Conservation (phyloP, 2,329 filamentous ascomycete species). For the Sordariomycetes sp. region DNA sequence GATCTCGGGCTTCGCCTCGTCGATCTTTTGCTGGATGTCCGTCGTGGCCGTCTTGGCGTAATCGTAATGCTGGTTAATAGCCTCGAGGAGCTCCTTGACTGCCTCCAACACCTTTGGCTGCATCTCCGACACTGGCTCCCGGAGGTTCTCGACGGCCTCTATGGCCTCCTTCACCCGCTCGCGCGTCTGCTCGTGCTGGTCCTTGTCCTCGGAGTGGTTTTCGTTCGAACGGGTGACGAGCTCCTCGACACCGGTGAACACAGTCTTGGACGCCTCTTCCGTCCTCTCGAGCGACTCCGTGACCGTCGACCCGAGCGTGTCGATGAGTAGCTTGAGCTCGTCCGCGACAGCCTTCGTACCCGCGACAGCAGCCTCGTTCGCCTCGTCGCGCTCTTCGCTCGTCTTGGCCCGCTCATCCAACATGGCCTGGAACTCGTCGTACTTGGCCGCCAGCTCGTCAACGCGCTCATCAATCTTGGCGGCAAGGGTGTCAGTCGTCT, state of each 20-base stretch:
- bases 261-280: constrained; percentile 76
- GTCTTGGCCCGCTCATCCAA: constrained; percentile 65
- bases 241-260: constrained; percentile 74
- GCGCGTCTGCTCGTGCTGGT: constrained; percentile 73
- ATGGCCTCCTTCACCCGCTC: constrained; percentile 70
- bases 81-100: constrained; percentile 72
- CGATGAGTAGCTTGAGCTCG: constrained; percentile 76
- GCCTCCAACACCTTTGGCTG: constrained; percentile 83
- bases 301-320: constrained; percentile 71
- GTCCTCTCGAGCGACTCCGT: constrained; percentile 79
- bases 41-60: constrained; percentile 61
- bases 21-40: constrained; percentile 46
- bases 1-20: constrained; percentile 45
- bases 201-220: constrained; percentile 59
- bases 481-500: constrained; percentile 41
- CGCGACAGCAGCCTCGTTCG: constrained; percentile 63
- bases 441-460: constrained; percentile 71
- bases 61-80: constrained; percentile 81
- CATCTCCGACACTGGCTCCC: constrained; percentile 69
- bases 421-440: constrained; percentile 70
- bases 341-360: constrained; percentile 73
- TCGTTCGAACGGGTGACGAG: constrained; percentile 68
- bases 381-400: constrained; percentile 61
- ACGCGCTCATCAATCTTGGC: constrained; percentile 55
- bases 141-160: constrained; percentile 61